Evolutionary conservation across 1,284 basidiomycete species (phyloP).

Genomic region (Apiotrichum laibachii): DNA sequence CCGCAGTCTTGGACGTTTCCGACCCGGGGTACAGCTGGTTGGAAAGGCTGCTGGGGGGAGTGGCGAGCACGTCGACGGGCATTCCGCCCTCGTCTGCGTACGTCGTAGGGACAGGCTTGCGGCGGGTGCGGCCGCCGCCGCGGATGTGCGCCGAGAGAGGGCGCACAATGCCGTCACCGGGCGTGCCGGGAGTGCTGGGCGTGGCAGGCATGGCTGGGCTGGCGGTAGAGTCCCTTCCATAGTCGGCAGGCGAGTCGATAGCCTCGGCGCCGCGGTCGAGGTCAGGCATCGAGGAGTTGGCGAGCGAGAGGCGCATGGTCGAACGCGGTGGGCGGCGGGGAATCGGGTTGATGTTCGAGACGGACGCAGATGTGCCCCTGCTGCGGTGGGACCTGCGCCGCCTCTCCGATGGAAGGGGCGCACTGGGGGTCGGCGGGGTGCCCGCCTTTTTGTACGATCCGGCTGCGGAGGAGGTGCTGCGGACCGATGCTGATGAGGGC

Average conservation of each 20-base stretch:
- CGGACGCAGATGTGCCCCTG: too few relatives aligned
- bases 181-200: neutral
- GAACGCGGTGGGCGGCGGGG: slow-evolving; percentile 7
- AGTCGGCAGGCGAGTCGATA: too few relatives aligned
- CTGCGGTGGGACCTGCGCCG: too few relatives aligned
- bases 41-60: too few relatives aligned
- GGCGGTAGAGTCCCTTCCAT: neutral
- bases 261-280: neutral
- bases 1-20: too few relatives aligned
- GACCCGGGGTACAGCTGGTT: too few relatives aligned
- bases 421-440: too few relatives aligned
- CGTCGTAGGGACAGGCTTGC: slow-evolving; percentile 15
- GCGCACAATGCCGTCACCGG: neutral
- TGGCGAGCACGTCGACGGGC: neutral
- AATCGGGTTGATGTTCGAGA: neutral
- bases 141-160: slow-evolving; percentile 3
- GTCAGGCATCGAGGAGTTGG: neutral
- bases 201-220: neutral
- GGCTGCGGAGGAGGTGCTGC: too few relatives aligned
- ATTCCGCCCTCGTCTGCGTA: neutral
- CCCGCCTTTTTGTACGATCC: too few relatives aligned
- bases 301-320: neutral
- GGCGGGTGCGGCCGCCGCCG: slow-evolving; percentile 1
- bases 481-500: too few relatives aligned
- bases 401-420: too few relatives aligned